Conservation (phyloP, 345 rosid species). For the Pistacia integerrima region DNA sequence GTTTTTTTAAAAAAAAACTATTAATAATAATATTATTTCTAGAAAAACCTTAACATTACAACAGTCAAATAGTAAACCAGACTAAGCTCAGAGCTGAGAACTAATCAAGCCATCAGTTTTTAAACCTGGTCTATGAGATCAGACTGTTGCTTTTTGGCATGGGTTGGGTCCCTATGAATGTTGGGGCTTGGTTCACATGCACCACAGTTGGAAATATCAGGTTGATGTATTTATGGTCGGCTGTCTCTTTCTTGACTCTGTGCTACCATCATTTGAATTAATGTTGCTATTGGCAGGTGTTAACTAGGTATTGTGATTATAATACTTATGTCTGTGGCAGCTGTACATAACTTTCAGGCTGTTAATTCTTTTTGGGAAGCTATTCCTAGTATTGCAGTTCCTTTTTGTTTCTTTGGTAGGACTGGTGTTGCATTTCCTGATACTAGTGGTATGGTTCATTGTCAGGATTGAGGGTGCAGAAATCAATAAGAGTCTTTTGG, state of each 20-base stretch:
- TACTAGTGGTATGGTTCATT: slow-evolving; percentile 17
- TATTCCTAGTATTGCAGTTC: neutral
- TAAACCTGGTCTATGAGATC: neutral
- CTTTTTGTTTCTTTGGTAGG: neutral
- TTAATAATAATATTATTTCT: too few species aligned
- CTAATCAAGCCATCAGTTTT: too few species aligned
- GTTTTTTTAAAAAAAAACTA: too few species aligned
- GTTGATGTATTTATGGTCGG: neutral
- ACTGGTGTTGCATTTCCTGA: slow-evolving; percentile 3
- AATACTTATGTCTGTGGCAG: neutral
- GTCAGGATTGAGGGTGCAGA: slow-evolving; percentile 93
- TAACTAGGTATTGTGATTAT: neutral
- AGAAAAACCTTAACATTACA: too few species aligned
- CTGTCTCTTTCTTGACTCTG: neutral
- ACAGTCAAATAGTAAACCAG: too few species aligned
- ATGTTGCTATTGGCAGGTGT: neutral
- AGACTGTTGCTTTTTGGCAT: neutral
- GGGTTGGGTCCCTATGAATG: neutral
- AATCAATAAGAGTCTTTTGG: slow-evolving; percentile 93
- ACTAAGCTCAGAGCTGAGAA: too few species aligned
- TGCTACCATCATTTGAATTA: neutral
- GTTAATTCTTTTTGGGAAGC: neutral
- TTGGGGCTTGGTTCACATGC: neutral
- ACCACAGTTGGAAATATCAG: neutral
- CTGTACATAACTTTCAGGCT: neutral